These are phyloP conservation scores for Solanum hybrid DNA, from an alignment of 305 asterid genomes.

Conservation along the genomic window DNA sequence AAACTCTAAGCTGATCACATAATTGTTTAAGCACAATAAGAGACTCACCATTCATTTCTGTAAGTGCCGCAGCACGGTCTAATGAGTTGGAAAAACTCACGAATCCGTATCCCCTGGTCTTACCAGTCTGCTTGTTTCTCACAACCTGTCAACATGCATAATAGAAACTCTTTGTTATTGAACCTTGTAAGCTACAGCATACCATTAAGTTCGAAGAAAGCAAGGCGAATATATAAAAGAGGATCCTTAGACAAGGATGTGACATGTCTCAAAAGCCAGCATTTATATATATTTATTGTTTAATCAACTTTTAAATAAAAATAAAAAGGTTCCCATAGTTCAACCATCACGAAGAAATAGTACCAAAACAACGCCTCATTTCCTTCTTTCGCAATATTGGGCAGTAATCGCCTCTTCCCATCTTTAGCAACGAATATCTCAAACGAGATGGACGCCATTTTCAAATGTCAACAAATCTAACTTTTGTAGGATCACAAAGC, in stretches of 20 bases:
- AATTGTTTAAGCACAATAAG: neutral
- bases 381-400: neutral
- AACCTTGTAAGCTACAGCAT: neutral
- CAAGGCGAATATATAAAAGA: neutral
- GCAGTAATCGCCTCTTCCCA: neutral
- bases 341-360: too few species aligned
- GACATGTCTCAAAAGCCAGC: neutral
- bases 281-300: neutral
- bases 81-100: slow-evolving; percentile 78
- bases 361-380: neutral
- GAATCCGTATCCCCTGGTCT: slow-evolving; percentile 88
- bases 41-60: slow-evolving; percentile 79
- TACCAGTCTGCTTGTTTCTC: slow-evolving; percentile 88
- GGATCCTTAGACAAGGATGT: neutral
- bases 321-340: neutral
- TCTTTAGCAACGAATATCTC: neutral
- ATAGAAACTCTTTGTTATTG: neutral
- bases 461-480: neutral
- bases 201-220: neutral
- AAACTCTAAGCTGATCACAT: neutral
- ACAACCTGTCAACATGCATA: slow-evolving; percentile 41
- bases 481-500: neutral
- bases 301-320: neutral
- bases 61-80: slow-evolving; percentile 74
- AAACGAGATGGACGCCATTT: neutral